These are phyloP conservation scores for Prunus campanulata DNA, from an alignment of 306 rosid genomes.

Conservation along the genomic window DNA sequence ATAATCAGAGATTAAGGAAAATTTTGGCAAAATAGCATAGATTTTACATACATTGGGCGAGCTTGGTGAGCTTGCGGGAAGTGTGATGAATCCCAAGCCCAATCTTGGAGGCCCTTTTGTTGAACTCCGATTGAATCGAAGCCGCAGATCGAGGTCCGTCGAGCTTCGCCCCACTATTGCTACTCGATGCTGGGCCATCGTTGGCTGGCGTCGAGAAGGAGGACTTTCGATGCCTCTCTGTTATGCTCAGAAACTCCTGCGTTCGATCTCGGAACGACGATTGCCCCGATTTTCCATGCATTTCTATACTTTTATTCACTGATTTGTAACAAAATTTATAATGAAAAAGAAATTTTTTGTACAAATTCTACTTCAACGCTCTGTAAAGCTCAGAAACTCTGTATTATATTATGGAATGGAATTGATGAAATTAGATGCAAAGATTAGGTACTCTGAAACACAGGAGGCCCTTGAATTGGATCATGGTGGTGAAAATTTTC, in stretches of 20 bases:
- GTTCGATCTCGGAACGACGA: conserved; percentile 90
- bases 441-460: no score
- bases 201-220: conserved; percentile 22
- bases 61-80: conserved; percentile 79
- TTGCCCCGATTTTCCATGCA: conserved; percentile 64
- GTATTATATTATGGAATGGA: no score
- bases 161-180: conserved; percentile 46
- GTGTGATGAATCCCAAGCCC: conserved; percentile 93
- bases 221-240: conserved; percentile 68
- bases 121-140: conserved; percentile 80
- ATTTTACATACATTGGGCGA: conserved; percentile 60
- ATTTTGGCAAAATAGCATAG: not conserved
- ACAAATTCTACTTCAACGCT: not conserved
- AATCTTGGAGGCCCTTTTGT: conserved; percentile 76
- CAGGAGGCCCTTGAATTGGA: no score
- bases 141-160: conserved; percentile 77
- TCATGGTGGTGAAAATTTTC: not conserved
- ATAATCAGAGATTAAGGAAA: not conserved
- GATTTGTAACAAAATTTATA: not conserved
- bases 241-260: conserved; percentile 66
- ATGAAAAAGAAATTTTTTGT: not conserved
- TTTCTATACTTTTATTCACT: conserved; percentile 11
- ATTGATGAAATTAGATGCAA: no score
- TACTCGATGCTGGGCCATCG: conserved; percentile 26
- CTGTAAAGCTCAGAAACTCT: no score